Conservation (phyloP, 1,139 yeast species). For the Saccharomyces hybrid region DNA sequence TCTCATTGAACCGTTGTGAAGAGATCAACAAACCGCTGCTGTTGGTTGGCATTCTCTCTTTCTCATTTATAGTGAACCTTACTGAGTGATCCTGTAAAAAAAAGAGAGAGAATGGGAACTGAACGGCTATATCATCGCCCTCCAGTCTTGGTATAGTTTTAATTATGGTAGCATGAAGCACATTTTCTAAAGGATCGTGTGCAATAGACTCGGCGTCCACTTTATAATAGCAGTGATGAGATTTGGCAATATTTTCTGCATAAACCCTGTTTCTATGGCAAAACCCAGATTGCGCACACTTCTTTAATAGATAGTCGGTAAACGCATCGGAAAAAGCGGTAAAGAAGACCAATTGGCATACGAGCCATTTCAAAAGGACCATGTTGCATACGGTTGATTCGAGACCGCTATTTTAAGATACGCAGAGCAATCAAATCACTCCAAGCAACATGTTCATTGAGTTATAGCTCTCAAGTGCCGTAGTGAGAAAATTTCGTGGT, state of each 20-base stretch:
- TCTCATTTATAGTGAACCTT: slow-evolving; percentile 60
- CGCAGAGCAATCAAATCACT: background rate
- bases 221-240: slow-evolving; percentile 44
- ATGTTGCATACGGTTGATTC: background rate
- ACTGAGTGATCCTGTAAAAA: slow-evolving; percentile 43
- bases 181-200: slow-evolving; percentile 21
- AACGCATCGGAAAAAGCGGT: slow-evolving; percentile 15
- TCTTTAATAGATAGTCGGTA: slow-evolving; percentile 50
- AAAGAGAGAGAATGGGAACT: slow-evolving; percentile 50
- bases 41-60: slow-evolving; percentile 29
- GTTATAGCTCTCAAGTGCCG: background rate
- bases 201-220: slow-evolving; percentile 41
- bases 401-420: background rate
- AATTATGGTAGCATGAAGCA: slow-evolving; percentile 19
- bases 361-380: background rate
- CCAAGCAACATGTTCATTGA: background rate
- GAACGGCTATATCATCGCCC: slow-evolving; percentile 15
- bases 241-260: slow-evolving; percentile 42
- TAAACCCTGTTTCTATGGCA: slow-evolving; percentile 74
- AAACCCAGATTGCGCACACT: slow-evolving; percentile 77
- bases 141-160: slow-evolving; percentile 18
- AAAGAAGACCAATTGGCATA: slow-evolving; percentile 3
- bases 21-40: background rate
- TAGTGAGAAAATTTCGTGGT: background rate
- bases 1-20: slow-evolving; percentile 48